Evolutionary conservation across 1,284 basidiomycete species (phyloP).

Genomic region (Leccinum insigne): DNA sequence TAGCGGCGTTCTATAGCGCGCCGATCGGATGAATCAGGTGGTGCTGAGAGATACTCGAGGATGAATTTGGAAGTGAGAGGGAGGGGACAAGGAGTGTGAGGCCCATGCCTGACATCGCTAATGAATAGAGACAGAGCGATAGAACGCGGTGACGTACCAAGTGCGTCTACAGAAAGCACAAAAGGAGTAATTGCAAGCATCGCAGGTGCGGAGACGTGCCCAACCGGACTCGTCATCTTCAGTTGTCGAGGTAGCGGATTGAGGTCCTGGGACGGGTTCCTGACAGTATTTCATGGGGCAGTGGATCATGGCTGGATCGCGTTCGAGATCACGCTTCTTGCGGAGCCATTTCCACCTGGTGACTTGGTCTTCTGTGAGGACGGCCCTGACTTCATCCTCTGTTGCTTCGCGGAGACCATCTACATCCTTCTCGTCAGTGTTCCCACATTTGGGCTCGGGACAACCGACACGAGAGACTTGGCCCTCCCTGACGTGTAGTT

Average conservation of each 20-base stretch:
- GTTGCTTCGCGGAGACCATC: conserved; percentile 47
- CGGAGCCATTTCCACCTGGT: conserved; percentile 73
- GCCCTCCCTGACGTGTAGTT: conserved; percentile 71
- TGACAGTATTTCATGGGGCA: conserved; percentile 78
- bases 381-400: conserved; percentile 69
- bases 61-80: conserved; percentile 61
- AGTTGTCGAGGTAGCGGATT: conserved; percentile 33
- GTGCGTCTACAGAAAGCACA: conserved; percentile 74
- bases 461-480: conserved; percentile 69
- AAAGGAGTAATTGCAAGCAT: conserved; percentile 66
- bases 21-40: conserved; percentile 49
- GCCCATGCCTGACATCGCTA: conserved; percentile 62
- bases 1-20: conserved; percentile 56
- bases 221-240: conserved; percentile 58
- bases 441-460: conserved; percentile 73
- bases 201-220: conserved; percentile 68
- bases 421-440: conserved; percentile 39
- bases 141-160: conserved; percentile 48
- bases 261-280: conserved; percentile 60
- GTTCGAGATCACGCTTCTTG: conserved; percentile 67
- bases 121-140: conserved; percentile 3
- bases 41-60: conserved; percentile 57
- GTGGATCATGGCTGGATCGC: conserved; percentile 72
- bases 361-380: conserved; percentile 62
- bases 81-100: conserved; percentile 63